Percentiles rank a stretch among this genome's conserved stretches.
These are phyloP conservation scores for Camelina neglecta DNA, from an alignment of 345 rosid species.

Conservation along the genomic window DNA sequence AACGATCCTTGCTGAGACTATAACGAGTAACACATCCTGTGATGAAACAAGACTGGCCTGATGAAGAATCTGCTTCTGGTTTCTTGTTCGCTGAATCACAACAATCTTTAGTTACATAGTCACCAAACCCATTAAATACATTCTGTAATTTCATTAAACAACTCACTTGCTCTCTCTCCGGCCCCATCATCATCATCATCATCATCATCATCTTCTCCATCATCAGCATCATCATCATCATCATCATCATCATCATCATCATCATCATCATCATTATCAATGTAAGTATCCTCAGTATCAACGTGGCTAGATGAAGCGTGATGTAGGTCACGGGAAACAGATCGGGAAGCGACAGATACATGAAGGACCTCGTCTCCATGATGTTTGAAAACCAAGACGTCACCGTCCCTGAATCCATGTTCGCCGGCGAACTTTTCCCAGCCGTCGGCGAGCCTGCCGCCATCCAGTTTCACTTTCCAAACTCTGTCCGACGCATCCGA, in stretches of 20 bases:
- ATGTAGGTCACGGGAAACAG: neutral
- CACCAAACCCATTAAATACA: neutral
- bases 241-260: neutral
- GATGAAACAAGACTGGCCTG: conserved; percentile 21
- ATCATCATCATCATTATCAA: neutral
- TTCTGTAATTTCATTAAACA: neutral
- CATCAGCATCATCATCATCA: neutral
- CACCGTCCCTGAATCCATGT: conserved; percentile 20
- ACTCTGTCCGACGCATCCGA: conserved; percentile 12
- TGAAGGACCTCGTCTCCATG: conserved; percentile 33
- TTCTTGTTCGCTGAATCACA: conserved; percentile 31
- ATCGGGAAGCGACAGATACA: conserved; percentile 25
- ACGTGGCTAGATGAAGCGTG: conserved; percentile 5
- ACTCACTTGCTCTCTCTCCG: neutral
- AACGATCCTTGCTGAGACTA: conserved; percentile 32
- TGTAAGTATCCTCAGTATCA: neutral
- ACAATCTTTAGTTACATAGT: conserved; percentile 9
- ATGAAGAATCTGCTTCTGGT: conserved; percentile 28
- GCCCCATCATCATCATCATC: neutral
- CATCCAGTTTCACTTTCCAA: conserved; percentile 34
- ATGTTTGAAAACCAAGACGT: conserved; percentile 35
- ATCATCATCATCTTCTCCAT: neutral
- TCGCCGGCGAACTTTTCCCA: conserved; percentile 37
- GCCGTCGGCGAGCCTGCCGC: conserved; percentile 25
- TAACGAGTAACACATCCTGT: conserved; percentile 32